Evolutionary conservation across 2,329 filamentous ascomycete species (phyloP).

Genomic region (Cladosporium sp.): DNA sequence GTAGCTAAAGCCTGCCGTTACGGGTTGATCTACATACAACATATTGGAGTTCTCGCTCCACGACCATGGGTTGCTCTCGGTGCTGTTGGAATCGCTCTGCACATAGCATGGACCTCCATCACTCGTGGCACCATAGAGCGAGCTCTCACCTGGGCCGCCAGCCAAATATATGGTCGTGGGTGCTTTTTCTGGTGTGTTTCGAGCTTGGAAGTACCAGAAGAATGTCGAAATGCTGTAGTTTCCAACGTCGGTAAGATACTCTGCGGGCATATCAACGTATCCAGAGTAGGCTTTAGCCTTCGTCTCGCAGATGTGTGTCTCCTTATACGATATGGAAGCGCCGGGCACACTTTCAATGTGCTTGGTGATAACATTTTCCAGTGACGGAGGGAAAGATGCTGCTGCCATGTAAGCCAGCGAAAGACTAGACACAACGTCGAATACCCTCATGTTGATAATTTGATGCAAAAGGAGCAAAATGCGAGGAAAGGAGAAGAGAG

Average conservation of each 20-base stretch:
- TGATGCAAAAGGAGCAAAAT: neutral
- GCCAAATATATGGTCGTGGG: constrained; percentile 40
- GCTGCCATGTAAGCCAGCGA: constrained; percentile 2
- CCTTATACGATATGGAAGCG: constrained; percentile 24
- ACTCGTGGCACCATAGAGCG: constrained; percentile 55
- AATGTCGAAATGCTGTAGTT: constrained; percentile 25
- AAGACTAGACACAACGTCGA: neutral
- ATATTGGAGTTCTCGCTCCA: constrained; percentile 40
- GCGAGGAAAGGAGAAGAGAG: no score
- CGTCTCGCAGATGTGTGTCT: constrained; percentile 47
- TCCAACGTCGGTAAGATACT: constrained; percentile 22
- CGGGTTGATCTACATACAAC: constrained; percentile 45
- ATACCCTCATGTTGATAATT: neutral
- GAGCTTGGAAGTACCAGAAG: constrained; percentile 25
- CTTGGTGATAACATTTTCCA: constrained; percentile 14
- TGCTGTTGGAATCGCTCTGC: constrained; percentile 37
- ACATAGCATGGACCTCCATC: constrained; percentile 40
- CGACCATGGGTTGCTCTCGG: constrained; percentile 42
- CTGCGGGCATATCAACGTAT: constrained; percentile 52
- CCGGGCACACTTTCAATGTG: constrained; percentile 14
- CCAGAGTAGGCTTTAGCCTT: constrained; percentile 53
- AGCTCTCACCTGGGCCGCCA: constrained; percentile 49
- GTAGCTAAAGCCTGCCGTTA: constrained; percentile 57
- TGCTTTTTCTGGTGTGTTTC: constrained; percentile 16
- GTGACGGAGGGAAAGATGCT: constrained; percentile 17